Evolutionary conservation across 148 eudicot species (phyloP), one percentile per base, ranked within the genome.

Genomic region (Agrostemma githago): DNA sequence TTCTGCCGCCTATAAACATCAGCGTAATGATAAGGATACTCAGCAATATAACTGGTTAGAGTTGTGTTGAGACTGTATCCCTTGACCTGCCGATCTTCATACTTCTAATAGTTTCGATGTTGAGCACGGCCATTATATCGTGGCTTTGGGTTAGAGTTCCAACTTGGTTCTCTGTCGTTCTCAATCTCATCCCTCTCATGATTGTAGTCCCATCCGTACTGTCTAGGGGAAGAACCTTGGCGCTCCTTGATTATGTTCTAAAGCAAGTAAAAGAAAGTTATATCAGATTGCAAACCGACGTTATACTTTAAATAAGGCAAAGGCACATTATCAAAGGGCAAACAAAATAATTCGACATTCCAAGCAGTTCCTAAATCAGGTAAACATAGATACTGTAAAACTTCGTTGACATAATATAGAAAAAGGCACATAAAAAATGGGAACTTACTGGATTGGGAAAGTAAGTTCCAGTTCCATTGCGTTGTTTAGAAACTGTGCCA

Each of bases 401-500:
- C 1, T 26, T 26, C 1, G 34, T 1, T 26, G 14, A 51, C 56
- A 12, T 11, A 12, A 51, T 3, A 12, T 12, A 51, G 56, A 51
- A 51, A 51, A 15, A 51, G 15, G 56, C 15, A 51, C 9, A 15
- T 20, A 65, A 62, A 44, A 72, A 37, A 66, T 60, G 69, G 5
- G 3, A 54, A 44, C 79, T 83, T 83, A 85, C 90, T 66, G 81
- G 86, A 76, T 83, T 83, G 54, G 90, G 90, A 38, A 87, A 81
- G 76, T 85, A 87, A 43, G 90, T 87, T 72, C 90, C 90, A 71
- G 86, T 87, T 57, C 90, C 90, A 76, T 66, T 71, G 69, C 88
- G 86, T 70, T 74, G 70, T 76, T 79, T 79, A 44, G 85, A 81
- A 67, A 76, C 26, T 70, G 80, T 80, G 66, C 79, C 83, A 62